phyloP scores from a whole-genome alignment of 2,329 filamentous ascomycete genomes.

The Neonectria neomacrospora region DNA sequence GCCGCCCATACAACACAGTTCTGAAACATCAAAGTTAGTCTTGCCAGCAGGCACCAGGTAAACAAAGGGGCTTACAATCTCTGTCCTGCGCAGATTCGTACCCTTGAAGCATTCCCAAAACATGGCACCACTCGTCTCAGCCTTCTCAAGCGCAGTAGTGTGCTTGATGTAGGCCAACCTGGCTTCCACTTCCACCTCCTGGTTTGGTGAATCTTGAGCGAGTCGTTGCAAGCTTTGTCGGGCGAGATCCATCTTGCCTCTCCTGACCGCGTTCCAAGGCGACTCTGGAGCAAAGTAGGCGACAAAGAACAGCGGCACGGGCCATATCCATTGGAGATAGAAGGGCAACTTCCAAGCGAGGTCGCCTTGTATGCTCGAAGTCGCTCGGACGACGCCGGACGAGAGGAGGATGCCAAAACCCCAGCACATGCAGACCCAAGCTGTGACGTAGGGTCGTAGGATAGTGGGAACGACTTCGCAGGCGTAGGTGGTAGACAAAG shows the following conservation, averaged over 20 bases:
- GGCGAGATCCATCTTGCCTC: slow-evolving; percentile 43
- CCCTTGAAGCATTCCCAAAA: slow-evolving; percentile 59
- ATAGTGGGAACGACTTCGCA: slow-evolving; percentile 51
- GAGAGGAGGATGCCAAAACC: slow-evolving; percentile 56
- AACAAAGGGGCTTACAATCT: slow-evolving; percentile 40
- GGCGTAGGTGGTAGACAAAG: slow-evolving; percentile 56
- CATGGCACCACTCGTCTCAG: slow-evolving; percentile 48
- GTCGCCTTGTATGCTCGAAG: slow-evolving; percentile 48
- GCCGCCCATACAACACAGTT: slow-evolving; percentile 53
- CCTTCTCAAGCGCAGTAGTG: slow-evolving; percentile 49
- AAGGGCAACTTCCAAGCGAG: slow-evolving; percentile 53
- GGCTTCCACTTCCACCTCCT: slow-evolving; percentile 41
- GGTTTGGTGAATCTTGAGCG: slow-evolving; percentile 35
- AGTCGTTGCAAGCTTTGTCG: slow-evolving; percentile 41
- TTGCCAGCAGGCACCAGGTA: background rate
- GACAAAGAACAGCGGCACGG: slow-evolving; percentile 42
- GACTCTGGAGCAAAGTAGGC: slow-evolving; percentile 47
- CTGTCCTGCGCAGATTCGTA: slow-evolving; percentile 54
- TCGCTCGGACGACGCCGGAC: slow-evolving; percentile 51
- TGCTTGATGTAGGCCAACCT: slow-evolving; percentile 26
- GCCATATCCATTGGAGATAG: slow-evolving; percentile 51
- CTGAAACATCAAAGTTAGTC: slow-evolving; percentile 15
- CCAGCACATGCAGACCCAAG: slow-evolving; percentile 58
- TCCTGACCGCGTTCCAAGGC: slow-evolving; percentile 45
- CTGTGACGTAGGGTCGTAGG: slow-evolving; percentile 54